Conservation (phyloP, 169 alveolate species). For the Eimeria brunetti region DNA sequence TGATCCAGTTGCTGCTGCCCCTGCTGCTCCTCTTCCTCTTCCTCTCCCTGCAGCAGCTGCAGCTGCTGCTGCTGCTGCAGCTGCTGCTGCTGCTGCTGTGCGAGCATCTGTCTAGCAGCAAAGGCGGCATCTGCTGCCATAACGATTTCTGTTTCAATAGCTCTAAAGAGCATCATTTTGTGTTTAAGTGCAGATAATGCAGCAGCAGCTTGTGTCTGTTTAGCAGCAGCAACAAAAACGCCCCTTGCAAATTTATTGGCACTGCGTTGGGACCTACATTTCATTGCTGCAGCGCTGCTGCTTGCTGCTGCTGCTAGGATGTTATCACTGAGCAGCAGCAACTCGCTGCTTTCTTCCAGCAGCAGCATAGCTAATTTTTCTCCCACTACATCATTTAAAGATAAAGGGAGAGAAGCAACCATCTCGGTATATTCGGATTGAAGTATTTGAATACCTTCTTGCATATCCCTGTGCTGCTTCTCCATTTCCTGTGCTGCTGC, state of each 20-base stretch:
- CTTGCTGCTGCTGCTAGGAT: not conserved
- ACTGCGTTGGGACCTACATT: too few relatives aligned
- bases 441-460: not conserved
- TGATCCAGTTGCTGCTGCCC: not conserved
- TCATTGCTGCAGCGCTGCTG: too few relatives aligned
- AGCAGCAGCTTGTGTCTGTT: not conserved
- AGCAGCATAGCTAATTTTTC: not conserved
- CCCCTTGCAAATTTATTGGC: too few relatives aligned
- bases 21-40: not conserved
- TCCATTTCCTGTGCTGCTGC: not conserved
- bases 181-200: not conserved
- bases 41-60: not conserved
- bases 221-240: not conserved
- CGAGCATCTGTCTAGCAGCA: not conserved
- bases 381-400: not conserved
- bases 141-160: not conserved
- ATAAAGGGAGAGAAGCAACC: not conserved
- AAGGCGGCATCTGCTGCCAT: not conserved
- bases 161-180: not conserved
- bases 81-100: constrained; percentile 8
- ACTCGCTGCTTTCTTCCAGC: not conserved
- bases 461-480: not conserved
- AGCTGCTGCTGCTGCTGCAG: constrained; percentile 14
- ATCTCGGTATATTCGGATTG: not conserved
- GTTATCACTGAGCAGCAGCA: not conserved